These are phyloP conservation scores for Mucor circinelloides DNA, from an alignment of 371 early-diverging fungal species.

Conservation along the genomic window DNA sequence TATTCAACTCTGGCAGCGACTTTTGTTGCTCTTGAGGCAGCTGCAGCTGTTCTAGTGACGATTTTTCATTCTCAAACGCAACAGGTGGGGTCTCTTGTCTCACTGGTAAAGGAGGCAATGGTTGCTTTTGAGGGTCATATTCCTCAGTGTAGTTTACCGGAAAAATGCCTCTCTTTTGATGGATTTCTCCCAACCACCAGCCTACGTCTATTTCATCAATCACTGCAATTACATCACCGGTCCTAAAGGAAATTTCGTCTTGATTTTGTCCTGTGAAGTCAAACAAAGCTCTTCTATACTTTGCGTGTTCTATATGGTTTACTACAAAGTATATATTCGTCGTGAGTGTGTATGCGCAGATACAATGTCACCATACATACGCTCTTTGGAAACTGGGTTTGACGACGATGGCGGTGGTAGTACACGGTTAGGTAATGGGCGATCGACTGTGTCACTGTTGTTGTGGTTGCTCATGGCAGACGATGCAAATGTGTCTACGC, in stretches of 20 bases:
- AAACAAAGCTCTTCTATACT: conserved; percentile 56
- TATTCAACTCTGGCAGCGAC: not conserved
- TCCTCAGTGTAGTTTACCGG: conserved; percentile 81
- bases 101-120: not conserved
- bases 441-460: not conserved
- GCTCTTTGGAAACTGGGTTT: conserved; percentile 11
- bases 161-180: conserved; percentile 70
- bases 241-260: conserved; percentile 71
- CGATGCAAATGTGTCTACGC: not conserved
- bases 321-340: not conserved
- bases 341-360: too few relatives aligned
- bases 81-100: not conserved
- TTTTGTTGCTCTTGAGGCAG: not conserved
- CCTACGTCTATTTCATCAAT: conserved; percentile 80
- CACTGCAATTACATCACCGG: conserved; percentile 75
- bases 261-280: conserved; percentile 66
- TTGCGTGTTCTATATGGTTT: not conserved
- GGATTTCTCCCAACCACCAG: conserved; percentile 86
- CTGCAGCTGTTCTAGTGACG: not conserved
- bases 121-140: not conserved
- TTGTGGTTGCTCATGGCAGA: not conserved
- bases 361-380: conserved; percentile 3
- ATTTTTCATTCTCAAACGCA: not conserved
- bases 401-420: conserved; percentile 12
- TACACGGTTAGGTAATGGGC: not conserved